A percentile compares a stretch with the other conserved stretches of the same genome.
Conservation (phyloP, 768 basidiomycete species). For the Auriscalpium microsporum region DNA sequence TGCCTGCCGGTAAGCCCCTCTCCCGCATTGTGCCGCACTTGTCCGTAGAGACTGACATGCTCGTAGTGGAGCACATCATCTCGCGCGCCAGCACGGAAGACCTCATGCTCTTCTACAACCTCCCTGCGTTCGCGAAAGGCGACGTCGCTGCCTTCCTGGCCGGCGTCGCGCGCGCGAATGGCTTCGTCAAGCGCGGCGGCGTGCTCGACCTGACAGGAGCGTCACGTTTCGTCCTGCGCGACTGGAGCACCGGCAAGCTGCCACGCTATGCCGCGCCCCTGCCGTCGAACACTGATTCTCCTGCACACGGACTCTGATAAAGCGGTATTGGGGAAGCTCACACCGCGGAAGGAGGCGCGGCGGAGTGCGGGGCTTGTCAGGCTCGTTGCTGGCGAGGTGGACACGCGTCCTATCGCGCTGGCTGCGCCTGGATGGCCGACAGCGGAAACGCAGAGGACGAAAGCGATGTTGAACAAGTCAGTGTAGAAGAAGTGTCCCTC, state of each 20-base stretch:
- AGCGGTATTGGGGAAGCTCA: conserved; percentile 37
- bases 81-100: conserved; percentile 65
- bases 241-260: conserved; percentile 75
- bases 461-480: conserved; percentile 22
- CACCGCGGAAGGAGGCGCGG: conserved; percentile 60
- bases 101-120: conserved; percentile 80
- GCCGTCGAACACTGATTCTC: conserved; percentile 3
- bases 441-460: conserved; percentile 28
- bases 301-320: conserved; percentile 30
- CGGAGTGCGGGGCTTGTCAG: conserved; percentile 43
- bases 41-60: background rate
- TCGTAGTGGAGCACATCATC: conserved; percentile 59
- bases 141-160: conserved; percentile 68
- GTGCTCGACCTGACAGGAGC: conserved; percentile 65
- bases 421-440: conserved; percentile 25
- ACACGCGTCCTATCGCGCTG: conserved; percentile 34
- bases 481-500: conserved; percentile 29
- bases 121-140: conserved; percentile 69
- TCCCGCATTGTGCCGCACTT: too few species aligned
- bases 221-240: conserved; percentile 70
- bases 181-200: conserved; percentile 72
- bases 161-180: conserved; percentile 64
- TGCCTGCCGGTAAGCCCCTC: conserved; percentile 48
- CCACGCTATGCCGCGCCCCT: conserved; percentile 62
- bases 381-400: conserved; percentile 31